Evolutionary conservation across 1,284 basidiomycete species (phyloP).

Genomic region (Sporisorium graminicola): DNA sequence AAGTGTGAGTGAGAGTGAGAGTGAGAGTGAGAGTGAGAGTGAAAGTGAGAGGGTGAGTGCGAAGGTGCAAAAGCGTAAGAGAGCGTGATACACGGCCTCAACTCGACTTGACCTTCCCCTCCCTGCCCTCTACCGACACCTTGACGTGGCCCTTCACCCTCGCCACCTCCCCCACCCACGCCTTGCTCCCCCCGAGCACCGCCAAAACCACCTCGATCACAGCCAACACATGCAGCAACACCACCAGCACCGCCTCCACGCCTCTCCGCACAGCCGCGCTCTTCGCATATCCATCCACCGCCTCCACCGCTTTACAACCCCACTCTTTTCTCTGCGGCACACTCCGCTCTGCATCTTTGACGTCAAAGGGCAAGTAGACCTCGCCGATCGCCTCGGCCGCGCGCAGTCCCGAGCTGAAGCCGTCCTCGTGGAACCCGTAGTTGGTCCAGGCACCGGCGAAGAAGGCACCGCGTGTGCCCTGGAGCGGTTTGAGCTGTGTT

Average conservation of each 20-base stretch:
- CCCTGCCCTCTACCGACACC: slow-evolving; percentile 2
- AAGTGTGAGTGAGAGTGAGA: too few species aligned
- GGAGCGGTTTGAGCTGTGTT: slow-evolving; percentile 74
- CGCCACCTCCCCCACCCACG: slow-evolving; percentile 4
- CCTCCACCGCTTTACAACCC: slow-evolving; percentile 18
- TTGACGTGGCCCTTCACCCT: slow-evolving; percentile 12
- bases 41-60: too few species aligned
- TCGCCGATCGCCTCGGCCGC: slow-evolving; percentile 65
- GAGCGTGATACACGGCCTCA: not conserved
- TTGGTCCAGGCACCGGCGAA: slow-evolving; percentile 84
- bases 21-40: too few species aligned
- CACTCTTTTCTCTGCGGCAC: slow-evolving; percentile 10
- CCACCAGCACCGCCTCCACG: slow-evolving; percentile 1
- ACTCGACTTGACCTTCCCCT: slow-evolving; percentile 7
- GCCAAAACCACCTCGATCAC: slow-evolving; percentile 17
- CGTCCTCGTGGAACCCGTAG: slow-evolving; percentile 84
- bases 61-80: too few species aligned
- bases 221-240: slow-evolving; percentile 15
- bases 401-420: slow-evolving; percentile 75
- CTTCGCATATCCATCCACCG: slow-evolving; percentile 8
- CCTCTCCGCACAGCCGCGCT: not conserved
- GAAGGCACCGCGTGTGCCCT: slow-evolving; percentile 76
- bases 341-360: slow-evolving; percentile 63
- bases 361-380: slow-evolving; percentile 70
- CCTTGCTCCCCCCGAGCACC: not conserved